Evolutionary conservation across 2,329 filamentous ascomycete genomes (phyloP).

Genomic region (Pezicula neosporulosa): DNA sequence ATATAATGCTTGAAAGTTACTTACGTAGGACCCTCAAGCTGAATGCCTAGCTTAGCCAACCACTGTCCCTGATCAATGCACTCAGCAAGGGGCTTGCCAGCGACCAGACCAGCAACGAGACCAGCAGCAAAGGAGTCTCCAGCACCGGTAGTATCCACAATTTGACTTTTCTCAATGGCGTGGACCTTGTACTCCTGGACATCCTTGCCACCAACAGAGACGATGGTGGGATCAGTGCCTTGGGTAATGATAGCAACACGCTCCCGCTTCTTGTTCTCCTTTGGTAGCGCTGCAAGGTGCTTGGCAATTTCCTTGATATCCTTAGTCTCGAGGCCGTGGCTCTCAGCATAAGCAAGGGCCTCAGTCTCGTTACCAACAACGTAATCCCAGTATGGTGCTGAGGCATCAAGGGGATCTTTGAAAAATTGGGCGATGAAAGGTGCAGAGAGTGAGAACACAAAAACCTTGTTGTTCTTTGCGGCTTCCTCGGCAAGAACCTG

Average conservation of each 20-base stretch:
- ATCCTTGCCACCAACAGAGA: slow-evolving; percentile 70
- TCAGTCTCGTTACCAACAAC: slow-evolving; percentile 97
- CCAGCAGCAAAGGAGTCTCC: slow-evolving; percentile 96
- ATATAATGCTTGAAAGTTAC: slow-evolving; percentile 35
- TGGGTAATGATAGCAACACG: slow-evolving; percentile 91
- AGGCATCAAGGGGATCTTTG: slow-evolving; percentile 88
- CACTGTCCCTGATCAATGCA: slow-evolving; percentile 92
- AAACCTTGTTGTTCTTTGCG: slow-evolving; percentile 82
- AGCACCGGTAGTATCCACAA: slow-evolving; percentile 95
- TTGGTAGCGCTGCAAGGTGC: slow-evolving; percentile 81
- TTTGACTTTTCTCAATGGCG: slow-evolving; percentile 70
- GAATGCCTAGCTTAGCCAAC: slow-evolving; percentile 90
- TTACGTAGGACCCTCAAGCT: slow-evolving; percentile 94
- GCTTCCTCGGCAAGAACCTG: slow-evolving; percentile 89
- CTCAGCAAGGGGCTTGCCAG: slow-evolving; percentile 76
- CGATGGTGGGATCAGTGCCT: slow-evolving; percentile 85
- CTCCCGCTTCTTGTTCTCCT: slow-evolving; percentile 83
- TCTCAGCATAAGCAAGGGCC: slow-evolving; percentile 81
- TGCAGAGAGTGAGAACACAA: slow-evolving; percentile 87
- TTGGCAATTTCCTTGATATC: slow-evolving; percentile 83
- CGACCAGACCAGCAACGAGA: slow-evolving; percentile 83
- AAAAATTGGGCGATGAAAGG: slow-evolving; percentile 98
- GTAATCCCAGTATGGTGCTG: slow-evolving; percentile 90
- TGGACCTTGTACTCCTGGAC: slow-evolving; percentile 80
- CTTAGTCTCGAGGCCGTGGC: slow-evolving; percentile 69